A percentile compares a stretch with the other conserved stretches of the same genome.
These are phyloP conservation scores for Ganoderma multipileum DNA, from an alignment of 1,284 basidiomycete genomes.

Conservation along the genomic window DNA sequence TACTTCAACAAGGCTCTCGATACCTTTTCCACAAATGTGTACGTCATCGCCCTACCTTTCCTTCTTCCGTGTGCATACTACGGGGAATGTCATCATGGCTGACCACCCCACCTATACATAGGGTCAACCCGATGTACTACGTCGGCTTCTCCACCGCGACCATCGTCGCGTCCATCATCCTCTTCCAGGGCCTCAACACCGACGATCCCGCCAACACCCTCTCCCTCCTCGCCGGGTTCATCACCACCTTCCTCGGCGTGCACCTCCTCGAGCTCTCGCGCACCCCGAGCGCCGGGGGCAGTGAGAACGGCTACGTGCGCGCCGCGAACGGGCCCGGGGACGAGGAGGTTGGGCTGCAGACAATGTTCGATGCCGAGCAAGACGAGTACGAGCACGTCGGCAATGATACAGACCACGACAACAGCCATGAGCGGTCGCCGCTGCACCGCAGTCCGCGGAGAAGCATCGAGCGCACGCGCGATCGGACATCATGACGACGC, in stretches of 20 bases:
- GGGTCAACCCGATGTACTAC: slow-evolving; percentile 98
- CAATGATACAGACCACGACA: slow-evolving; percentile 7
- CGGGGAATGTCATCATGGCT: neutral
- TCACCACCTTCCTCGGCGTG: slow-evolving; percentile 55
- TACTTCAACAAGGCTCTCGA: slow-evolving; percentile 99
- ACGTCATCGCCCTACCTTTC: slow-evolving; percentile 44
- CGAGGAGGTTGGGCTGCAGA: slow-evolving; percentile 29
- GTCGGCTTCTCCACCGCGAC: slow-evolving; percentile 98
- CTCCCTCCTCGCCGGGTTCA: slow-evolving; percentile 87
- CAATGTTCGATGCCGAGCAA: slow-evolving; percentile 28
- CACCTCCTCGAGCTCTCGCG: slow-evolving; percentile 72
- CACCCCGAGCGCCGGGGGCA: slow-evolving; percentile 11
- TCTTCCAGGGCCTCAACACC: slow-evolving; percentile 98
- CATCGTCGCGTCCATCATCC: slow-evolving; percentile 92
- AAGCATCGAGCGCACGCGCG: slow-evolving; percentile 11
- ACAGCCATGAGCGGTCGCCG: slow-evolving; percentile 23
- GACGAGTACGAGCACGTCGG: slow-evolving; percentile 20
- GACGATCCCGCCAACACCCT: slow-evolving; percentile 82
- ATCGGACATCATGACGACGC: slow-evolving; percentile 3
- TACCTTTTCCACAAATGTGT: slow-evolving; percentile 98
- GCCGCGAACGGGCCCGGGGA: slow-evolving; percentile 13
- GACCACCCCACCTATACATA: slow-evolving; percentile 39
- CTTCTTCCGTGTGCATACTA: no score
- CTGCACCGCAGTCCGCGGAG: slow-evolving; percentile 15
- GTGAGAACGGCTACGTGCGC: slow-evolving; percentile 22